These are phyloP conservation scores for Bonnemaisonia californica DNA, from an alignment of 31 red algal species.

Conservation along the genomic window DNA sequence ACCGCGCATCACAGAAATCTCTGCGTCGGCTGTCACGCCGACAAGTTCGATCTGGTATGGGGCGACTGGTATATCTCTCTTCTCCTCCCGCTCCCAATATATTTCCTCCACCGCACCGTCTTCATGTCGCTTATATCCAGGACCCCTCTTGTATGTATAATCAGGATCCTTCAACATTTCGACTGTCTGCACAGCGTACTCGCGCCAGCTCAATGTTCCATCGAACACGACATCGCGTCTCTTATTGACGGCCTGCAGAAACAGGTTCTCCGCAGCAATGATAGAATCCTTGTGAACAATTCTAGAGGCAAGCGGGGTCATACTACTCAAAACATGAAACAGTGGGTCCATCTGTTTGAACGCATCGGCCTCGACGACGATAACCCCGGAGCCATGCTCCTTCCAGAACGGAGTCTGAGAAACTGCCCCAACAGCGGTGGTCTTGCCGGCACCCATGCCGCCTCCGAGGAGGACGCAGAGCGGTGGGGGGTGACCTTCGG, in stretches of 20 bases:
- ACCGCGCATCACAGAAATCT: conserved; percentile 70
- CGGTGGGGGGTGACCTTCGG: conserved; percentile 6
- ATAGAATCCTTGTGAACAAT: conserved; percentile 76
- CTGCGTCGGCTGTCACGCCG: conserved; percentile 73
- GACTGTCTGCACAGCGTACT: conserved; percentile 73
- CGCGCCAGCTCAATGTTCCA: conserved; percentile 71
- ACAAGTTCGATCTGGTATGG: conserved; percentile 76
- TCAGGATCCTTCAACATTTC: conserved; percentile 71
- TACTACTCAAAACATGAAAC: conserved; percentile 61
- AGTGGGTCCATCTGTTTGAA: conserved; percentile 76
- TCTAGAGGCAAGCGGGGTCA: conserved; percentile 61
- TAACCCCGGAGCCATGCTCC: conserved; percentile 51
- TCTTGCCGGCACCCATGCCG: conserved; percentile 84
- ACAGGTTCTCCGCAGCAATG: conserved; percentile 77
- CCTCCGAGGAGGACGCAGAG: conserved; percentile 71
- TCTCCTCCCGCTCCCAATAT: conserved; percentile 63
- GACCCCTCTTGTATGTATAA: conserved; percentile 61
- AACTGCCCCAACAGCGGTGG: conserved; percentile 52
- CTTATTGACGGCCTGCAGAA: conserved; percentile 69
- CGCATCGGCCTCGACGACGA: conserved; percentile 76
- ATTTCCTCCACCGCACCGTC: conserved; percentile 51
- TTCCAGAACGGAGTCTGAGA: conserved; percentile 66
- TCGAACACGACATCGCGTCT: conserved; percentile 74
- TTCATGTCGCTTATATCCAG: conserved; percentile 48
- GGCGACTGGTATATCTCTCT: conserved; percentile 29